phyloP scores from a whole-genome alignment of 768 basidiomycete species.

The Lenzites betulinus region DNA sequence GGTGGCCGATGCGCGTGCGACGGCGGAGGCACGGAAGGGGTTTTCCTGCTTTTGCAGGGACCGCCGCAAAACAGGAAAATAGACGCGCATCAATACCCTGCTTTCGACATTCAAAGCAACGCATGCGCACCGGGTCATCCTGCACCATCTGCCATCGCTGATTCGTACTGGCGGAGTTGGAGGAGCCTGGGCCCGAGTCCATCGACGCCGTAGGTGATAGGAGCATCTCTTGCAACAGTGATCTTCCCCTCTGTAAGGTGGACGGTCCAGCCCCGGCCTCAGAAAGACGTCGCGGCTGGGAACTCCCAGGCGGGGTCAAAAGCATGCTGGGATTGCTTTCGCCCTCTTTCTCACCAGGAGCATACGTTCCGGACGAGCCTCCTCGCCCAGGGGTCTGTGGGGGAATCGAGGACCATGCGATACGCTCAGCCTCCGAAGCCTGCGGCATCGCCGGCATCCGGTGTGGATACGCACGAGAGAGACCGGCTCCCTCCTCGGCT shows the following conservation, averaged over 20 bases:
- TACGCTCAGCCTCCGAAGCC: slow-evolving; percentile 3
- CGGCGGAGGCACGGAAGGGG: slow-evolving; percentile 17
- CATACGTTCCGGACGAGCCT: neutral
- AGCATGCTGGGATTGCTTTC: slow-evolving; percentile 10
- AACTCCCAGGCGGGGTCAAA: slow-evolving; percentile 24
- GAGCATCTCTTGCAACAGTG: neutral
- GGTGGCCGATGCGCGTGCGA: neutral
- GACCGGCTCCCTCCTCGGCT: slow-evolving; percentile 3
- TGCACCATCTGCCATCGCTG: slow-evolving; percentile 18
- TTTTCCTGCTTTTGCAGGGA: slow-evolving; percentile 18
- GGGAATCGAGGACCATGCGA: slow-evolving; percentile 4
- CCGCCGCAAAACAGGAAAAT: slow-evolving; percentile 9
- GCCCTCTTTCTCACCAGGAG: slow-evolving; percentile 17
- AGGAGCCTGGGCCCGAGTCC: slow-evolving; percentile 8
- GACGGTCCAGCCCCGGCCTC: slow-evolving; percentile 9
- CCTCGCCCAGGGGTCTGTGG: slow-evolving; percentile 14
- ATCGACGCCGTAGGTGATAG: slow-evolving; percentile 12
- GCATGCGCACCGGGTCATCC: slow-evolving; percentile 23
- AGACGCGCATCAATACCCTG: slow-evolving; percentile 8
- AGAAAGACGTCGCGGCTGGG: slow-evolving; percentile 8
- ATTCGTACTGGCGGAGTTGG: neutral
- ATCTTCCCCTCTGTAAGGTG: neutral
- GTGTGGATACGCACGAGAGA: neutral
- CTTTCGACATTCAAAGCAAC: neutral
- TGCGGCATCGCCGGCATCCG: neutral